Evolutionary conservation across 495 filamentous ascomycete species (phyloP).

Genomic region (Neurospora sp.): DNA sequence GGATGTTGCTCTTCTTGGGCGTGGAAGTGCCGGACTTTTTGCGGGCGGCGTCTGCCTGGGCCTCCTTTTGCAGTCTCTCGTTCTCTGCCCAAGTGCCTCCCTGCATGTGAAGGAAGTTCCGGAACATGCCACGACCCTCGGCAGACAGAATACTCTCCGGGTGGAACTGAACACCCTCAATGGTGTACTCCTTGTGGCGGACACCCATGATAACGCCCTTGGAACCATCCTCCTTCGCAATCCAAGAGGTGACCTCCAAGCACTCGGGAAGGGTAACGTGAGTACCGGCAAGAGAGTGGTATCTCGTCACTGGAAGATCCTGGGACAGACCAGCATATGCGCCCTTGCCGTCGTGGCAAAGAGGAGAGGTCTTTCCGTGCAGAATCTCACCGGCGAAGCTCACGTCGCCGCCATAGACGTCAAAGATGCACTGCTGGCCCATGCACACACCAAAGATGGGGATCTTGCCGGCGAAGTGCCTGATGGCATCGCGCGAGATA

Average conservation of each 20-base stretch:
- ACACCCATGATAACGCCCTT: conserved; percentile 93
- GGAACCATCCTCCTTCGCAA: conserved; percentile 50
- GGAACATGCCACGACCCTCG: conserved; percentile 78
- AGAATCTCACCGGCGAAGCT: conserved; percentile 91
- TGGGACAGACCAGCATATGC: conserved; percentile 71
- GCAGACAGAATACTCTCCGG: conserved; percentile 93
- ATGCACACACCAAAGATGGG: conserved; percentile 97
- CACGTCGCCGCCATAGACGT: conserved; percentile 82
- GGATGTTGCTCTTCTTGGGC: conserved; percentile 63
- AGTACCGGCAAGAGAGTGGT: conserved; percentile 93
- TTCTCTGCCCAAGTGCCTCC: conserved; percentile 88
- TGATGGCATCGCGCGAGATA: conserved; percentile 82
- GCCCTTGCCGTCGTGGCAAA: conserved; percentile 81
- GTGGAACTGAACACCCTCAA: conserved; percentile 96
- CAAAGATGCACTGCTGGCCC: conserved; percentile 96
- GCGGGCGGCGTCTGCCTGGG: conserved; percentile 11
- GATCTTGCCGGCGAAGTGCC: conserved; percentile 89
- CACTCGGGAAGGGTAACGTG: conserved; percentile 78
- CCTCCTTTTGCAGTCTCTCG: conserved; percentile 38
- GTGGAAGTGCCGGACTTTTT: conserved; percentile 8
- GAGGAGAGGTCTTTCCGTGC: conserved; percentile 89
- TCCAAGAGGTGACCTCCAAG: conserved; percentile 88
- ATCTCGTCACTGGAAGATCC: conserved; percentile 79
- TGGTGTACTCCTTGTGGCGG: conserved; percentile 75
- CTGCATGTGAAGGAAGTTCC: conserved; percentile 79